Percentiles rank a stretch among this genome's conserved stretches.
These are phyloP conservation scores for Neurospora sp. DNA, from an alignment of 2,329 filamentous ascomycete species.

Conservation along the genomic window DNA sequence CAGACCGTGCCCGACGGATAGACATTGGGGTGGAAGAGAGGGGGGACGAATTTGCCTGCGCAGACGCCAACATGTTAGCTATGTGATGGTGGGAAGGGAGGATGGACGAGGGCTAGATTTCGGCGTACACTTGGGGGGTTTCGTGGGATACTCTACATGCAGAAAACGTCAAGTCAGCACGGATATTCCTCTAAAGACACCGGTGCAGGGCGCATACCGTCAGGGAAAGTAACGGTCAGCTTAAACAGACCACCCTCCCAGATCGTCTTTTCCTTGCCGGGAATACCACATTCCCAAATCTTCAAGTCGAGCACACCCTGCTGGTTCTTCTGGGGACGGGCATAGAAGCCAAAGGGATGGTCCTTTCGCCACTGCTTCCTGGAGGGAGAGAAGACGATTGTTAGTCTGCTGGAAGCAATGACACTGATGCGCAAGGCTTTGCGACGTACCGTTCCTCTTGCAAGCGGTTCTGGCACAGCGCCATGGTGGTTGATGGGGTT, in stretches of 20 bases:
- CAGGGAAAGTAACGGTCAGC: slow-evolving; percentile 82
- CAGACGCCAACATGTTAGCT: slow-evolving; percentile 10
- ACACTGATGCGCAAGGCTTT: neutral
- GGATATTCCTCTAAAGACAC: neutral
- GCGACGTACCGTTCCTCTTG: slow-evolving; percentile 70
- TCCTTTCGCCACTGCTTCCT: slow-evolving; percentile 97
- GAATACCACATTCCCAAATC: slow-evolving; percentile 92
- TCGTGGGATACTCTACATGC: slow-evolving; percentile 82
- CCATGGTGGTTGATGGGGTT: slow-evolving; percentile 45
- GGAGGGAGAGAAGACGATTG: slow-evolving; percentile 2
- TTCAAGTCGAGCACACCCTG: slow-evolving; percentile 84
- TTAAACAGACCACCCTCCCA: slow-evolving; percentile 99
- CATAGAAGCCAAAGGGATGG: slow-evolving; percentile 96
- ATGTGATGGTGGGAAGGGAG: slow-evolving; percentile 7
- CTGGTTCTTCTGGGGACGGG: slow-evolving; percentile 70
- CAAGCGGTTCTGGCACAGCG: slow-evolving; percentile 77
- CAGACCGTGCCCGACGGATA: slow-evolving; percentile 98
- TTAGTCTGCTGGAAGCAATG: slow-evolving; percentile 6
- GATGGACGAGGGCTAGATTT: neutral
- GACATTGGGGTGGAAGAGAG: slow-evolving; percentile 96
- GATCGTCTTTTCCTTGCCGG: slow-evolving; percentile 91
- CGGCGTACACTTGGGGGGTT: slow-evolving; percentile 92
- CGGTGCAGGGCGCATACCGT: slow-evolving; percentile 49
- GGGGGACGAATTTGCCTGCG: slow-evolving; percentile 87
- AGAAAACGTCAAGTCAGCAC: slow-evolving; percentile 14